Percentiles rank a stretch among this genome's conserved stretches.
phyloP scores from a whole-genome alignment of 139 green algal genomes.

The Chlamydomonas sp. region DNA sequence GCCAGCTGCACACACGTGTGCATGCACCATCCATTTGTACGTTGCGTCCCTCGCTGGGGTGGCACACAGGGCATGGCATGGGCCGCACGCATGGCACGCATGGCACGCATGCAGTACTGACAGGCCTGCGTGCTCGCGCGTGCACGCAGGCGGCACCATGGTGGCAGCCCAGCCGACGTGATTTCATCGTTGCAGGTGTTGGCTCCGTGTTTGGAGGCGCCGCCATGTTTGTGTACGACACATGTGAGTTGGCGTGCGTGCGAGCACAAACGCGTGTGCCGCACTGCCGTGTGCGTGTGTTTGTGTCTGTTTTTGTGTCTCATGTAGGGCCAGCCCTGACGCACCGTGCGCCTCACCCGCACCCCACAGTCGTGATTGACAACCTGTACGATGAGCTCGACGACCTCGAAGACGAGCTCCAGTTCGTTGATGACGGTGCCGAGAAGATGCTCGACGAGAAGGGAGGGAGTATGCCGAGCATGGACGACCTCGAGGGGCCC shows the following conservation, averaged over 20 bases:
- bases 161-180: constrained; percentile 40
- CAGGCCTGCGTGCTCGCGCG: too few relatives aligned
- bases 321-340: not conserved
- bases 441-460: constrained; percentile 1
- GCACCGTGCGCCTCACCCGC: not conserved
- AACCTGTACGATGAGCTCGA: constrained; percentile 12
- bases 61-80: too few relatives aligned
- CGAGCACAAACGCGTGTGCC: too few relatives aligned
- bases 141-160: constrained; percentile 14
- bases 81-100: too few relatives aligned
- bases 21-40: too few relatives aligned
- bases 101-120: too few relatives aligned
- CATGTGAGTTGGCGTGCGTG: constrained; percentile 47
- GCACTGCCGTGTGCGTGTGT: not conserved
- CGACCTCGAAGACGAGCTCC: constrained; percentile 6
- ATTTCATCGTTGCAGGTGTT: constrained; percentile 45
- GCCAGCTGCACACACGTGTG: too few relatives aligned
- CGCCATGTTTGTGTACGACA: constrained; percentile 53
- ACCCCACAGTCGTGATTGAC: constrained; percentile 8
- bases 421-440: not conserved
- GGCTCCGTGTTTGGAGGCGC: constrained; percentile 45
- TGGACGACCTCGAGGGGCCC: too few relatives aligned
- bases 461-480: too few relatives aligned
- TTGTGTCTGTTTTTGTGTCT: not conserved
- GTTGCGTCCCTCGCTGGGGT: too few relatives aligned